Evolutionary conservation across 2,329 filamentous ascomycete genomes (phyloP).

Genomic region (Thelonectria rubi): DNA sequence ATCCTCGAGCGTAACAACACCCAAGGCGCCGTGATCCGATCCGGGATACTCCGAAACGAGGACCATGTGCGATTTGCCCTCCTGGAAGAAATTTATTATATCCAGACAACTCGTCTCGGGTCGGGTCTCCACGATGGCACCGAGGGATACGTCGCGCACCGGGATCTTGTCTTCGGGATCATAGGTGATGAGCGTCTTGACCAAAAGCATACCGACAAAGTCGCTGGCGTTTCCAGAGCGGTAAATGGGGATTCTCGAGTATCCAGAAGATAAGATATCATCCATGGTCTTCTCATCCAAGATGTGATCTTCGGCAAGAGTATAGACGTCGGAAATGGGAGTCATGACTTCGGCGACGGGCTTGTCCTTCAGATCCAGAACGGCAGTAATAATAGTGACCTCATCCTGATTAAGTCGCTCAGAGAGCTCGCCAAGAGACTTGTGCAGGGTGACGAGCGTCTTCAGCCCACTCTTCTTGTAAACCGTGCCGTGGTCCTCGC

Average conservation of each 20-base stretch:
- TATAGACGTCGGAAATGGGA: slow-evolving; percentile 96
- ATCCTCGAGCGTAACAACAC: slow-evolving; percentile 95
- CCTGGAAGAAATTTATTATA: slow-evolving; percentile 99
- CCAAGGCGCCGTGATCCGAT: slow-evolving; percentile 88
- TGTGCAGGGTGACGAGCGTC: slow-evolving; percentile 93
- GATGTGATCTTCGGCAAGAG: slow-evolving; percentile 93
- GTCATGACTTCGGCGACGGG: slow-evolving; percentile 97
- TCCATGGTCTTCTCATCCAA: slow-evolving; percentile 96
- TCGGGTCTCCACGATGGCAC: slow-evolving; percentile 92
- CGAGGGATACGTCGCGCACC: slow-evolving; percentile 90
- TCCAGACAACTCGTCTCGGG: slow-evolving; percentile 97
- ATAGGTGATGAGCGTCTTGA: slow-evolving; percentile 99
- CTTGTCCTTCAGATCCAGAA: slow-evolving; percentile 96
- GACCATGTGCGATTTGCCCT: slow-evolving; percentile 99
- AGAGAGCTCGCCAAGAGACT: slow-evolving; percentile 84
- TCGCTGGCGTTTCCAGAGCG: slow-evolving; percentile 83
- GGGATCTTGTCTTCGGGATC: slow-evolving; percentile 91
- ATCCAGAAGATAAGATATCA: slow-evolving; percentile 89
- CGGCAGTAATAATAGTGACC: slow-evolving; percentile 97
- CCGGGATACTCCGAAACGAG: slow-evolving; percentile 90
- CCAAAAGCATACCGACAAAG: slow-evolving; percentile 96
- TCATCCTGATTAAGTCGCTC: slow-evolving; percentile 96
- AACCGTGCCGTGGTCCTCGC: slow-evolving; percentile 92
- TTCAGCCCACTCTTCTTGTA: slow-evolving; percentile 99
- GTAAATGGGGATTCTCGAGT: slow-evolving; percentile 95